Conservation (phyloP, 768 basidiomycete genomes). For the Coprinellus aureogranulatus region DNA sequence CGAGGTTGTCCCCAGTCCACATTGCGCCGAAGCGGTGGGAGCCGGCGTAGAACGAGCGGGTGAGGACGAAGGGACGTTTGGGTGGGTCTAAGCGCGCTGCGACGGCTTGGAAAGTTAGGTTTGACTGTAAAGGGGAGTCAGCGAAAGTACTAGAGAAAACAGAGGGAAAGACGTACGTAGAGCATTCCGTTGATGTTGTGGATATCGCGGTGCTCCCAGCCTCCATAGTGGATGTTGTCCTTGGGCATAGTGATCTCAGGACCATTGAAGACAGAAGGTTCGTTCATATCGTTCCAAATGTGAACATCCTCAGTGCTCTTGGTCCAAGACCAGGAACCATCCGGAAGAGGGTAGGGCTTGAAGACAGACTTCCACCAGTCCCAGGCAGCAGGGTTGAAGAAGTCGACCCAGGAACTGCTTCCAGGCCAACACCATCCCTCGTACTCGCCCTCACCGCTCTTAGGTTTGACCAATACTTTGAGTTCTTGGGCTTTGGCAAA, state of each 20-base stretch:
- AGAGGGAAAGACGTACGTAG: slow-evolving; percentile 46
- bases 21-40: slow-evolving; percentile 95
- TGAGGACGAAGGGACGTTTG: slow-evolving; percentile 91
- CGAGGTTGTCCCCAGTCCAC: slow-evolving; percentile 98
- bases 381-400: slow-evolving; percentile 90
- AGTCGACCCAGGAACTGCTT: slow-evolving; percentile 94
- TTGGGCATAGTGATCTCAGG: slow-evolving; percentile 84
- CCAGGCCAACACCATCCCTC: slow-evolving; percentile 99
- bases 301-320: slow-evolving; percentile 80
- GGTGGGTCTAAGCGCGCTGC: slow-evolving; percentile 69
- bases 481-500: slow-evolving; percentile 82
- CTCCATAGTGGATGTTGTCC: slow-evolving; percentile 77
- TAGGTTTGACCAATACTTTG: slow-evolving; percentile 78
- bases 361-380: slow-evolving; percentile 89
- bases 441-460: slow-evolving; percentile 78
- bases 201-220: slow-evolving; percentile 97
- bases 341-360: slow-evolving; percentile 51
- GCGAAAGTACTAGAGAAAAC: background rate
- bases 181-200: slow-evolving; percentile 99
- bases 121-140: slow-evolving; percentile 62
- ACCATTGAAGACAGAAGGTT: slow-evolving; percentile 99
- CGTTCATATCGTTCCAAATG: slow-evolving; percentile 99
- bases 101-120: slow-evolving; percentile 79
- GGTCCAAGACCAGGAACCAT: slow-evolving; percentile 70
- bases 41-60: slow-evolving; percentile 92